Base-by-base conservation (phyloP, 345 rosid genomes). In the Microcos paniculata region DNA sequence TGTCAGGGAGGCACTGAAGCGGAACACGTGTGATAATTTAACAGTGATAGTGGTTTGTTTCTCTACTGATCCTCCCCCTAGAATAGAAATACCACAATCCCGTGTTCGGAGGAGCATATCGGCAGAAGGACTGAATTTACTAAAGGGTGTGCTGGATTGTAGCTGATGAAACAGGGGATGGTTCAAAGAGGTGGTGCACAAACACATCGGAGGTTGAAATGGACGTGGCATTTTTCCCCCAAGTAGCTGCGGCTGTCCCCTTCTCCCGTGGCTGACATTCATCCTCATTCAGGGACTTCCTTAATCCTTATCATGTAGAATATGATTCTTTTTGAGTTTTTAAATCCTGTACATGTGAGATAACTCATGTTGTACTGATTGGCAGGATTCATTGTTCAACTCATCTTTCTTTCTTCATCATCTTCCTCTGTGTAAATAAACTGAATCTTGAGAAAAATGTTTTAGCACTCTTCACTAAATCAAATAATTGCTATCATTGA, bases 41-140 rank as follows among this genome's bases (percentile, higher is more conserved):
- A 96, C 99, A 0, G 98, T 90, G 42, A 85, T 96, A 3, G 91
- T 90, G 6, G 80, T 93, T 40, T 96, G 97, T 84, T 93, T 96
- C 82, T 91, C 96, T 0, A 70, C 69, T 1, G 99, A 95, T 51
- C 97, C 99, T 52, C 99, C 98, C 3, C 91, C 92, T 45, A 79
- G 90, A 82, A 91, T 90, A 70, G 98, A 95, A 84, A 86, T 88
- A 38, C 87, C 91, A 21, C 88, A 82, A 53, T 74, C 87, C 64
- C 81, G 90, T 63, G 96, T 93, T 69, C 80, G 92, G 62, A 76
- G 96, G 76, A 95, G 97, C 80, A 93, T 95, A 80, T 95, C 99
- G 0, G 85, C 94, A 0, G 99, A 93, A 85, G 98, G 96, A 55
- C 84, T 93, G 76, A 89, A 93, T 82, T 79, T 93, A 61, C 90